phyloP scores from a whole-genome alignment of 495 filamentous ascomycete genomes.

The Glarea lozoyensis region DNA sequence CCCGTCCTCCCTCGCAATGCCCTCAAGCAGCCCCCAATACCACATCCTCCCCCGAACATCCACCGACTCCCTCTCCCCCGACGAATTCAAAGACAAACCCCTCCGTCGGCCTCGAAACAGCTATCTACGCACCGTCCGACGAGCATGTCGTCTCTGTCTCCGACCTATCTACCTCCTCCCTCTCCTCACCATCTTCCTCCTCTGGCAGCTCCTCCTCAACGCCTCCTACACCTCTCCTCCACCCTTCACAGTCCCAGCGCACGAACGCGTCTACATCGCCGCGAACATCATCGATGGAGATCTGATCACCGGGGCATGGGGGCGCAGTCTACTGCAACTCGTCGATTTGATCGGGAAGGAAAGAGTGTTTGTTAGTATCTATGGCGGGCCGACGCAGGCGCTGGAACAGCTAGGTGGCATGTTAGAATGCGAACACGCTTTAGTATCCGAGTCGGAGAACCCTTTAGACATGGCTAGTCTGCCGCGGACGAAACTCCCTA shows the following conservation, averaged over 20 bases:
- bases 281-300: constrained; percentile 62
- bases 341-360: constrained; percentile 50
- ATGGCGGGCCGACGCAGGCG: constrained; percentile 44
- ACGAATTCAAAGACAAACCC: constrained; percentile 22
- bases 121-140: too few species aligned
- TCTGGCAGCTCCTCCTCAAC: constrained; percentile 12
- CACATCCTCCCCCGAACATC: constrained; percentile 12
- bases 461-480: constrained; percentile 43
- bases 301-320: constrained; percentile 60
- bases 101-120: not conserved
- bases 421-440: constrained; percentile 40
- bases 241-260: constrained; percentile 22
- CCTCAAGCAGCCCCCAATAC: constrained; percentile 2
- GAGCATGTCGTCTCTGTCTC: constrained; percentile 5
- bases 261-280: constrained; percentile 68
- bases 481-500: constrained; percentile 48
- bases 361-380: constrained; percentile 51
- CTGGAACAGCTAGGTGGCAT: constrained; percentile 29
- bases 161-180: constrained; percentile 14
- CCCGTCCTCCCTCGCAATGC: too few species aligned
- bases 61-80: constrained; percentile 3
- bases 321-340: constrained; percentile 48
- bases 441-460: constrained; percentile 35
- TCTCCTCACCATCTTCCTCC: constrained; percentile 5
- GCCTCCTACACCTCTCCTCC: constrained; percentile 10